These are phyloP conservation scores for Penicillium simplicissimum DNA, from an alignment of 495 filamentous ascomycete species.

Conservation along the genomic window DNA sequence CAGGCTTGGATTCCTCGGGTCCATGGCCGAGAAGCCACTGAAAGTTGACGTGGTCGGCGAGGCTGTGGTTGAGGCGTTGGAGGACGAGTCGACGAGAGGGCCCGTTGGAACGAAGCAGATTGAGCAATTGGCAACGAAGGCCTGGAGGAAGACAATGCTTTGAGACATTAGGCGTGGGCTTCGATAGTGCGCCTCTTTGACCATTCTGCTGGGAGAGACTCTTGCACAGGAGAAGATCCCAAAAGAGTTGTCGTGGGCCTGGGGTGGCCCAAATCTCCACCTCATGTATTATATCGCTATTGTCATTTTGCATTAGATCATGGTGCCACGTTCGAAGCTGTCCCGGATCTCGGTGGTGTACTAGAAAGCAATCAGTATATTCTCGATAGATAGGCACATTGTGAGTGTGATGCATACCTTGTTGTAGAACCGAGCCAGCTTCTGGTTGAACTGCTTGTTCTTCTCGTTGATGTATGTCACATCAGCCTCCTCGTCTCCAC, in stretches of 20 bases:
- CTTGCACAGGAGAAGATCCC: background rate
- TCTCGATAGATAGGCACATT: background rate
- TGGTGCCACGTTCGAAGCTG: conserved; percentile 95
- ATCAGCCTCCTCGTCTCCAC: conserved; percentile 76
- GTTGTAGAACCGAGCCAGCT: conserved; percentile 92
- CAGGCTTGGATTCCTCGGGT: conserved; percentile 68
- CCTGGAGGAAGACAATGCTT: conserved; percentile 81
- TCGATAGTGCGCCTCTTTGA: background rate
- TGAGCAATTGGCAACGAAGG: conserved; percentile 69
- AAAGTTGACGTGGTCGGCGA: conserved; percentile 84
- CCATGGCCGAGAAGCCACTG: conserved; percentile 81
- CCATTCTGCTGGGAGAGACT: background rate
- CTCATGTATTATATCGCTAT: conserved; percentile 29
- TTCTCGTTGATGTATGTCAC: conserved; percentile 99
- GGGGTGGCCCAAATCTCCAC: conserved; percentile 12
- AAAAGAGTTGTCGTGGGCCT: background rate
- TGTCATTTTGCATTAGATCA: conserved; percentile 40
- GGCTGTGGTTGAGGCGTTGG: conserved; percentile 77
- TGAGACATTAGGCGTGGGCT: conserved; percentile 33
- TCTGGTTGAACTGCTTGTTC: conserved; percentile 99
- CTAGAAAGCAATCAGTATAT: conserved; percentile 45
- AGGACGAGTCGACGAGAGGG: conserved; percentile 67
- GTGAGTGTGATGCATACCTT: conserved; percentile 58
- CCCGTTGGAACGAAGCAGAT: conserved; percentile 67
- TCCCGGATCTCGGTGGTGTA: conserved; percentile 97